A percentile compares a stretch with the other conserved stretches of the same genome.
These are phyloP conservation scores for Bertia moriformis DNA, from an alignment of 2,329 filamentous ascomycete genomes.

Conservation along the genomic window DNA sequence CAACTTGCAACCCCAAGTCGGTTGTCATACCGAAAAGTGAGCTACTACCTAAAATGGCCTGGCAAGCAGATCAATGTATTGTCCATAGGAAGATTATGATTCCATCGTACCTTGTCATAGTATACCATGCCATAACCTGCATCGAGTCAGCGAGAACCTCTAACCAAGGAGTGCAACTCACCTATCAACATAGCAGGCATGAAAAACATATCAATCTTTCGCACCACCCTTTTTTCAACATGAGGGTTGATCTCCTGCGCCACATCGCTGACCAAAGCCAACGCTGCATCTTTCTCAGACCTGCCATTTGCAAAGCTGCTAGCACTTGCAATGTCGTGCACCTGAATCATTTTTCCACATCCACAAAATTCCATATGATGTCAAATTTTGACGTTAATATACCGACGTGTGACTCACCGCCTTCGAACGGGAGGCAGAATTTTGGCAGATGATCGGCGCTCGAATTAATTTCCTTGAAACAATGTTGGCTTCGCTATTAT, in stretches of 20 bases:
- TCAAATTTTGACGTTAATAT: too few relatives aligned
- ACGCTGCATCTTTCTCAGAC: constrained; percentile 28
- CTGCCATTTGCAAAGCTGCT: too few relatives aligned
- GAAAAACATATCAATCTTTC: constrained; percentile 40
- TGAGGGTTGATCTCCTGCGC: constrained; percentile 24
- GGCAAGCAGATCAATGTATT: too few relatives aligned
- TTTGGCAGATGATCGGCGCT: too few relatives aligned
- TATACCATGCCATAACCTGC: constrained; percentile 50
- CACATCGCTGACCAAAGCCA: constrained; percentile 27
- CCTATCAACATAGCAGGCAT: constrained; percentile 42
- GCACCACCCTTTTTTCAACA: constrained; percentile 28
- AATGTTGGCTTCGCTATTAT: too few relatives aligned
- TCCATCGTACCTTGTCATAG: constrained; percentile 42
- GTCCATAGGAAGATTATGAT: too few relatives aligned
- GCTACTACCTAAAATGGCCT: constrained; percentile 61
- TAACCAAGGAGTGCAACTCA: constrained; percentile 7
- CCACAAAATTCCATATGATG: too few relatives aligned
- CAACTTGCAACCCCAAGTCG: constrained; percentile 45
- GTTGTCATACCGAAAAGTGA: constrained; percentile 64
- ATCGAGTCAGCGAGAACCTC: background rate
- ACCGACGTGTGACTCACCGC: too few relatives aligned
- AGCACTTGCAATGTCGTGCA: too few relatives aligned
- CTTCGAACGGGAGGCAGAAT: too few relatives aligned
- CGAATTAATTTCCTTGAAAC: too few relatives aligned
- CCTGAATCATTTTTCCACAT: too few relatives aligned